Percentiles rank a stretch among this genome's conserved stretches.
These are phyloP conservation scores for Paecilomyces dactylethromorphus DNA, from an alignment of 2,329 filamentous ascomycete species.

Conservation along the genomic window DNA sequence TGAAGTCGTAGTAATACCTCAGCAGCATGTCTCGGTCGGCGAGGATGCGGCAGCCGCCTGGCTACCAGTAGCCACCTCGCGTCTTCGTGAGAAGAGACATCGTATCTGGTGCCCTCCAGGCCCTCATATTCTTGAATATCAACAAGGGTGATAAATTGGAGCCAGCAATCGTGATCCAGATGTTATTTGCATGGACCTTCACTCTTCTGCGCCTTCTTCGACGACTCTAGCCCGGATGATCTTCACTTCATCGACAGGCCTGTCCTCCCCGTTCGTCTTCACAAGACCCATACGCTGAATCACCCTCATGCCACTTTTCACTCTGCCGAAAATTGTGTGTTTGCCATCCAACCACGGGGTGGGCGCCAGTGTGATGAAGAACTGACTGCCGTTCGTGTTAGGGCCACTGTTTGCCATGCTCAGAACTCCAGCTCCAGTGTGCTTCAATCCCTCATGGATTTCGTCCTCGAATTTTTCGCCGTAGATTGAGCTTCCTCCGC, in stretches of 20 bases:
- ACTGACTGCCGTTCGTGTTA: slow-evolving; percentile 90
- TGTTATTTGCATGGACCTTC: slow-evolving; percentile 9
- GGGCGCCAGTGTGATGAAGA: slow-evolving; percentile 90
- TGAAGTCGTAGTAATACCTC: not conserved
- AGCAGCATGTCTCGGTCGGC: not conserved
- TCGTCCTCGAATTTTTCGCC: slow-evolving; percentile 94
- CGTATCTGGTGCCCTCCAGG: not conserved
- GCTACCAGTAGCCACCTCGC: not conserved
- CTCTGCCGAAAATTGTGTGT: slow-evolving; percentile 91
- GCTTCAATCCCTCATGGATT: slow-evolving; percentile 69
- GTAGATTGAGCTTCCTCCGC: slow-evolving; percentile 83
- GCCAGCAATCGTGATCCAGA: not conserved
- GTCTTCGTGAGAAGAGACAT: not conserved
- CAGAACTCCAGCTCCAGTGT: slow-evolving; percentile 88
- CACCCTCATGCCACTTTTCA: slow-evolving; percentile 75
- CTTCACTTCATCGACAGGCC: slow-evolving; percentile 73
- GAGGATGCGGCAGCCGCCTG: not conserved
- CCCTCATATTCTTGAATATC: not conserved
- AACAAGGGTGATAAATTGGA: not conserved
- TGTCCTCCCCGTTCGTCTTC: slow-evolving; percentile 73
- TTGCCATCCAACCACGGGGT: slow-evolving; percentile 96
- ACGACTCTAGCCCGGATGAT: slow-evolving; percentile 67
- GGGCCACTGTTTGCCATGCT: slow-evolving; percentile 95
- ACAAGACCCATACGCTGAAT: slow-evolving; percentile 84
- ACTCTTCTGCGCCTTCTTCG: slow-evolving; percentile 49